Conservation (phyloP, 2,329 filamentous ascomycete genomes). For the Sclerotinia nivalis region DNA sequence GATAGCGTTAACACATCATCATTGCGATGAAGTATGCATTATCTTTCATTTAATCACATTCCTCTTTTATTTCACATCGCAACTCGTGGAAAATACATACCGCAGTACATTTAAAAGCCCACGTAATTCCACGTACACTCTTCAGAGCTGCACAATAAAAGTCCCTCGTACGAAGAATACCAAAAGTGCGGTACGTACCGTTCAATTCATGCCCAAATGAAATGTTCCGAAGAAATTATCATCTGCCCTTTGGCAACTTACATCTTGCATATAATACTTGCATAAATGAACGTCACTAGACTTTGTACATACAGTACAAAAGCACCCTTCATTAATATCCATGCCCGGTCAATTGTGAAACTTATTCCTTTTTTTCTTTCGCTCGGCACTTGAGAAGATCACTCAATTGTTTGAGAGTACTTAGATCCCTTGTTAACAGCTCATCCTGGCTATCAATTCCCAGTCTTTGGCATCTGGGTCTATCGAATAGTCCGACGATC, state of each 20-base stretch:
- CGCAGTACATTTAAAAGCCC: background rate
- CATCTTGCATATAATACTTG: constrained; percentile 20
- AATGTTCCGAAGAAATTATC: constrained; percentile 14
- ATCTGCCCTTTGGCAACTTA: constrained; percentile 15
- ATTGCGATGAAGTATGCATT: background rate
- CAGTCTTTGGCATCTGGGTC: constrained; percentile 3
- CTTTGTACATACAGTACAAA: constrained; percentile 9
- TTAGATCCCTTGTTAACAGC: background rate
- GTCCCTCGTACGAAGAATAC: background rate
- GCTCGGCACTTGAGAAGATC: constrained; percentile 21
- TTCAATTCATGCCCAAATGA: constrained; percentile 12
- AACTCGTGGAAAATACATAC: background rate
- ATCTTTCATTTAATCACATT: background rate
- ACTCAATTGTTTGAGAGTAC: constrained; percentile 15
- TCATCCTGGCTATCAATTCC: constrained; percentile 20
- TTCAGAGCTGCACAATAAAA: background rate
- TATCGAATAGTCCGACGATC: constrained; percentile 14
- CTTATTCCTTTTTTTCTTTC: constrained; percentile 4
- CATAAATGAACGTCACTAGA: constrained; percentile 19
- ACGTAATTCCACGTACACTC: background rate
- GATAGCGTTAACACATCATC: background rate
- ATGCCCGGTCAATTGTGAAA: constrained; percentile 12
- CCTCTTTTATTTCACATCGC: background rate
- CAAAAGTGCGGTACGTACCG: constrained; percentile 16
- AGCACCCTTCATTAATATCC: background rate